A percentile compares a stretch with the other conserved stretches of the same genome.
Evolutionary conservation across 495 filamentous ascomycete genomes (phyloP).

Genomic region (Neurospora sp.): DNA sequence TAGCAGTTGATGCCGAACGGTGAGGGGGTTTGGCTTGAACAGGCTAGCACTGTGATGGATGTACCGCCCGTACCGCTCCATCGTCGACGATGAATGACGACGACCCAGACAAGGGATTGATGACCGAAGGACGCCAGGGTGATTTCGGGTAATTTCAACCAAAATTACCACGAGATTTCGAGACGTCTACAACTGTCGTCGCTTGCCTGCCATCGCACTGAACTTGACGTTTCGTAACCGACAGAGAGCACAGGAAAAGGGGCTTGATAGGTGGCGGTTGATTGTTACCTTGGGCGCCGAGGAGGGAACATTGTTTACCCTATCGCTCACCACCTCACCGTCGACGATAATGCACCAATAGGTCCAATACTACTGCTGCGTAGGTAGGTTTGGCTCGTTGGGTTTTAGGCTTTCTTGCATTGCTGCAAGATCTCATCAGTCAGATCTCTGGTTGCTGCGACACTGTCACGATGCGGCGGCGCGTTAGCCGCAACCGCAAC

Average conservation of each 20-base stretch:
- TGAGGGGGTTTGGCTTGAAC: constrained; percentile 4
- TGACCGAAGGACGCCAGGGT: neutral
- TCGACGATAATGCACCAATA: neutral
- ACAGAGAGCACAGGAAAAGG: neutral
- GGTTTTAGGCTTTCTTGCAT: neutral
- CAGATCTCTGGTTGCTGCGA: neutral
- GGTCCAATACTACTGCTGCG: neutral
- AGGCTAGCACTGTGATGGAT: constrained; percentile 15
- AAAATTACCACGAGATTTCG: neutral
- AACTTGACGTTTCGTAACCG: neutral
- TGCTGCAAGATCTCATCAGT: neutral
- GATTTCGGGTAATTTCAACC: neutral
- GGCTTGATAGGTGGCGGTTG: neutral
- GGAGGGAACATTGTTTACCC: neutral
- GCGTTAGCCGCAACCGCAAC: neutral
- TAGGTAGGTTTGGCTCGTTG: neutral
- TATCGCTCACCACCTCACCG: neutral
- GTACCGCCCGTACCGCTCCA: constrained; percentile 10
- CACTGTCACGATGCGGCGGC: neutral
- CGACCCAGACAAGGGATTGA: neutral
- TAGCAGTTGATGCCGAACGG: constrained; percentile 20
- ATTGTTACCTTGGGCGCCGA: neutral
- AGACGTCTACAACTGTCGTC: neutral
- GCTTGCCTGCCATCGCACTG: neutral
- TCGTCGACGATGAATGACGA: constrained; percentile 9